phyloP scores from a whole-genome alignment of 495 filamentous ascomycete species.

The Penicillium cosmopolitanum region DNA sequence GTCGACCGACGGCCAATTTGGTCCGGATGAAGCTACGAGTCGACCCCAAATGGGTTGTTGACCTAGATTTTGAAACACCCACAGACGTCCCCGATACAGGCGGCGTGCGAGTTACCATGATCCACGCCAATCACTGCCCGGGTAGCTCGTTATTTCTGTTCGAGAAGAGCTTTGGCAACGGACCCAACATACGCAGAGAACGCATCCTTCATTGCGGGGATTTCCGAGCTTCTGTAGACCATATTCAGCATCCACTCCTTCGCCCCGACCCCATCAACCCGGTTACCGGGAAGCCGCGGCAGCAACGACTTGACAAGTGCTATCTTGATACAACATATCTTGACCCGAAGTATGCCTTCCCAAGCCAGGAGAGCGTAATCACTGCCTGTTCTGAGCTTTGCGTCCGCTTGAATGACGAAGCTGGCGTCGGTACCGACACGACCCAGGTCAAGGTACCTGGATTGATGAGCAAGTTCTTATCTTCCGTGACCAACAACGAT shows the following conservation, averaged over 20 bases:
- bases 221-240: constrained; percentile 87
- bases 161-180: constrained; percentile 70
- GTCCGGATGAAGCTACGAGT: constrained; percentile 85
- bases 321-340: constrained; percentile 98
- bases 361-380: constrained; percentile 83
- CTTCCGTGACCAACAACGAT: constrained; percentile 21
- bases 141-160: constrained; percentile 94
- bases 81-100: constrained; percentile 77
- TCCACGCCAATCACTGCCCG: constrained; percentile 96
- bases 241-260: constrained; percentile 81
- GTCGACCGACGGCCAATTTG: constrained; percentile 85
- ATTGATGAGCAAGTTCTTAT: constrained; percentile 68
- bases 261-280: constrained; percentile 71
- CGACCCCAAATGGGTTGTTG: constrained; percentile 81
- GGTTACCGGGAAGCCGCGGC: constrained; percentile 66
- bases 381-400: constrained; percentile 89
- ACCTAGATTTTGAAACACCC: constrained; percentile 83
- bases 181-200: constrained; percentile 62
- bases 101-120: constrained; percentile 87
- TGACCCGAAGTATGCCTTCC: constrained; percentile 94
- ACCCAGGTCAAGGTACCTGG: constrained; percentile 41
- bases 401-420: constrained; percentile 63
- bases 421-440: constrained; percentile 52
- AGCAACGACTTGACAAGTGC: constrained; percentile 90
- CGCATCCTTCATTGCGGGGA: constrained; percentile 94